A percentile compares a stretch with the other conserved stretches of the same genome.
These are phyloP conservation scores for Chlamydomonas sphaeroides DNA, from an alignment of 139 green algal species.

Conservation along the genomic window DNA sequence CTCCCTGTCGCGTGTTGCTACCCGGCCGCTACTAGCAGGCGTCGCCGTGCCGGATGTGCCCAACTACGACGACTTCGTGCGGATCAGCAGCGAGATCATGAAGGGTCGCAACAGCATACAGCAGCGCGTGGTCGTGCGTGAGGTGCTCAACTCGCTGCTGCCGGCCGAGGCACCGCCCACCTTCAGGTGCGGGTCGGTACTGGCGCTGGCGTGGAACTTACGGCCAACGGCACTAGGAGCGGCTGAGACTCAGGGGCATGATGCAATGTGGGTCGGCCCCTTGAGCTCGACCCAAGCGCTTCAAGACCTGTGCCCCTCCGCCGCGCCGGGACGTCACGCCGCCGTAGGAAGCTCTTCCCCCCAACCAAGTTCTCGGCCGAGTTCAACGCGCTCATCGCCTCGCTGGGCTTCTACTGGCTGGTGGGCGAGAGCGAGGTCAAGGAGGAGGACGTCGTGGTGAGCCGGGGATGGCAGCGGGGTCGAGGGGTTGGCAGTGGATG, in stretches of 20 bases:
- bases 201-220: too few species aligned
- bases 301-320: background rate
- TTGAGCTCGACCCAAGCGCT: background rate
- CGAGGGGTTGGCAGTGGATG: background rate
- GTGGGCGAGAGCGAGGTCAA: conserved; percentile 69
- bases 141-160: conserved; percentile 59
- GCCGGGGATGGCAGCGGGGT: background rate
- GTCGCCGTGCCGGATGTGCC: conserved; percentile 38
- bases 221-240: too few species aligned
- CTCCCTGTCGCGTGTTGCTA: too few species aligned
- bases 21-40: conserved; percentile 9
- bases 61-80: conserved; percentile 67
- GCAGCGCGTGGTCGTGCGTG: conserved; percentile 51
- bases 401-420: conserved; percentile 62
- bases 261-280: too few species aligned
- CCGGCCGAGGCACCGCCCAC: conserved; percentile 27
- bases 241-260: too few species aligned
- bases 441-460: conserved; percentile 52
- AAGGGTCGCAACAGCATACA: conserved; percentile 49
- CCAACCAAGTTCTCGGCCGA: conserved; percentile 62
- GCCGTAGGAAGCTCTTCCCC: conserved; percentile 59
- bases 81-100: conserved; percentile 65
- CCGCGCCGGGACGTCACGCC: too few species aligned
- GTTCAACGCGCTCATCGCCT: conserved; percentile 66
- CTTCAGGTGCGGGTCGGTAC: conserved; percentile 47